phyloP scores from a whole-genome alignment of 805 yeast species.

The Metschnikowia bowlesiae region DNA sequence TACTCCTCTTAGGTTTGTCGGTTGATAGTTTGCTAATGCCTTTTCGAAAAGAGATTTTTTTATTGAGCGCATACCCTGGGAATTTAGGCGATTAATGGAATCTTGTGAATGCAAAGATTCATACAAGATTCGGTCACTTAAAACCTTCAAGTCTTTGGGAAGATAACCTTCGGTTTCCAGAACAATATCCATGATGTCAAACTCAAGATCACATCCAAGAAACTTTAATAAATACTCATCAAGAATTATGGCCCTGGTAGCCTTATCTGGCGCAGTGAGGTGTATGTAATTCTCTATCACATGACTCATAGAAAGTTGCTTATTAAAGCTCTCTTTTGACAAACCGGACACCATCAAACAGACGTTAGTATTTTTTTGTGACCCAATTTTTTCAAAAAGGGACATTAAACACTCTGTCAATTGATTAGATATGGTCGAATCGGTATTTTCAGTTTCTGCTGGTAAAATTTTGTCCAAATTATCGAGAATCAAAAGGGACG shows the following conservation, averaged over 20 bases:
- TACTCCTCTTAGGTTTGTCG: conserved; percentile 81
- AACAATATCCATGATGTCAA: conserved; percentile 43
- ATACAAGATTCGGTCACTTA: conserved; percentile 67
- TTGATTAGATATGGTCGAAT: conserved; percentile 58
- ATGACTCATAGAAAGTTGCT: conserved; percentile 60
- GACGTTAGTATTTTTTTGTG: conserved; percentile 43
- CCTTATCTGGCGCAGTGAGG: conserved; percentile 66
- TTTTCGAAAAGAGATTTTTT: conserved; percentile 42
- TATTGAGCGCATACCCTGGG: conserved; percentile 2
- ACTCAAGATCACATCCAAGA: conserved; percentile 30
- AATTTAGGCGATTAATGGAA: neutral
- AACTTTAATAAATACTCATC: conserved; percentile 30
- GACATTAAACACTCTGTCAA: conserved; percentile 55
- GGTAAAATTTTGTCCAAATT: conserved; percentile 71
- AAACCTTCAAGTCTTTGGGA: conserved; percentile 71
- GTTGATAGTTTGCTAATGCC: conserved; percentile 67
- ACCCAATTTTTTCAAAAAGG: conserved; percentile 40
- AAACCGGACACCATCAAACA: conserved; percentile 59
- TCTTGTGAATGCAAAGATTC: conserved; percentile 23
- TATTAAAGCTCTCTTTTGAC: conserved; percentile 62
- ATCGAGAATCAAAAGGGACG: conserved; percentile 71
- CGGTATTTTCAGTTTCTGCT: conserved; percentile 57
- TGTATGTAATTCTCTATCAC: conserved; percentile 59
- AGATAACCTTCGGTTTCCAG: conserved; percentile 84
- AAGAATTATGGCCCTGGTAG: conserved; percentile 48